Base-by-base conservation (phyloP, 495 filamentous ascomycete genomes). In the Lichenothelia convexa region DNA sequence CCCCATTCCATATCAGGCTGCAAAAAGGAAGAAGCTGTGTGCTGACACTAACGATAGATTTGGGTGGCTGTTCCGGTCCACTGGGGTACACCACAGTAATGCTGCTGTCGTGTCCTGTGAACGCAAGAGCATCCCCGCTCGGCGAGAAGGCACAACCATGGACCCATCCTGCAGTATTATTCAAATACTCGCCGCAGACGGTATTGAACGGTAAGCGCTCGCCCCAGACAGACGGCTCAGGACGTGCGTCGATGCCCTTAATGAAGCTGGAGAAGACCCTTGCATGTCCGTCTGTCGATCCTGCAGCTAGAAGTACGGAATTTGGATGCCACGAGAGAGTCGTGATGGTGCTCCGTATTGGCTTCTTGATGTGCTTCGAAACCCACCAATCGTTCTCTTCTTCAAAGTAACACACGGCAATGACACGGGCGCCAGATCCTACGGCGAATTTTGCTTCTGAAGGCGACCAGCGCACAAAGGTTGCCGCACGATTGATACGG, bases 321-420 rank as follows among this genome's bases (percentile, higher is more conserved):
- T 97, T 97, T 11, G 91, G 89, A 51, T 97, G 89, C 89, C 89
- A 97, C 30, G 71, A 76, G 15, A 97, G 70, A 1, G 80, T 81
- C 29, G 89, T 94, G 46, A 97, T 81, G 31, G 89, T 97, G 50
- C 80, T 87, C 35, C 89, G 80, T 48, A 95, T 89, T 4, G 91
- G 89, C 64, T 94, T 95, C 70, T 93, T 94, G 40, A 97, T 57
- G 57, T 97, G 89, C 65, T 95, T 97, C 23, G 85, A 93, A 5
- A 95, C 87, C 89, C 89, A 97, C 91, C 91, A 95, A 62, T 95
- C 83, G 54, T 95, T 94, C 58, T 95, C 91, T 50, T 89, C 78
- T 49, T 97, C 89, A 45, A 95, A 97, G 63, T 94, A 94, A 65
- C 89, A 97, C 46, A 94, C 72, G n/a, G 89, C 81, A 48, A 97